Percentiles rank a stretch among this genome's conserved stretches.
Conservation (phyloP, 768 basidiomycete genomes). For the Psilocybe subaeruginosa region DNA sequence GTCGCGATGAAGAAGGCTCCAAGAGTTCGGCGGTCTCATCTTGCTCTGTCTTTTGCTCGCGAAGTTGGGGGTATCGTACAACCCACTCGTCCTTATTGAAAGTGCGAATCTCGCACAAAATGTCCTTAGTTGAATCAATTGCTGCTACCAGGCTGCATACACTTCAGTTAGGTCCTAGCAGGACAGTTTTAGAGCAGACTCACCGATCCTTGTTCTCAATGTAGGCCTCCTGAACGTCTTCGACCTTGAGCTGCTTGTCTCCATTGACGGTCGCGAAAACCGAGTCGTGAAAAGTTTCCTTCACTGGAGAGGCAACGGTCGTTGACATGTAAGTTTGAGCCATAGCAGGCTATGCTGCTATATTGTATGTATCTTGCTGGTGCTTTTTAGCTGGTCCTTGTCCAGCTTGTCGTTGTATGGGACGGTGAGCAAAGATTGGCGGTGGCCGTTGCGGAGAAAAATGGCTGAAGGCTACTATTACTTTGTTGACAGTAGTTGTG, state of each 20-base stretch:
- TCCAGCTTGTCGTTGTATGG: conserved; percentile 20
- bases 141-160: conserved; percentile 67
- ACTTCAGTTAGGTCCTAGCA: conserved; percentile 10
- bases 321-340: conserved; percentile 44
- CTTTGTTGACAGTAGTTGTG: conserved; percentile 20
- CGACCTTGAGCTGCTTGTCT: conserved; percentile 55
- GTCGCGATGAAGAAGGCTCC: conserved; percentile 32
- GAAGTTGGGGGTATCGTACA: conserved; percentile 83
- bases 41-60: conserved; percentile 40
- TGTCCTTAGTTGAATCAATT: conserved; percentile 69
- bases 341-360: conserved; percentile 32
- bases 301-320: conserved; percentile 38
- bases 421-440: conserved; percentile 16
- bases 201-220: conserved; percentile 78
- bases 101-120: conserved; percentile 69
- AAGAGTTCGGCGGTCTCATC: conserved; percentile 25
- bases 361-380: conserved; percentile 7
- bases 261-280: conserved; percentile 31
- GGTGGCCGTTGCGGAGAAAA: conserved; percentile 12
- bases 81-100: conserved; percentile 92
- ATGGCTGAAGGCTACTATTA: conserved; percentile 12
- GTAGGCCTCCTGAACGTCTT: conserved; percentile 79
- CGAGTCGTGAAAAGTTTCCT: conserved; percentile 33
- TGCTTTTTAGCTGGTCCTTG: conserved; percentile 6
- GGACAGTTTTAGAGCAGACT: conserved; percentile 24